Percentiles rank a stretch among this genome's conserved stretches.
Evolutionary conservation across 495 filamentous ascomycete genomes (phyloP).

Genomic region (Penicillium egyptiacum): DNA sequence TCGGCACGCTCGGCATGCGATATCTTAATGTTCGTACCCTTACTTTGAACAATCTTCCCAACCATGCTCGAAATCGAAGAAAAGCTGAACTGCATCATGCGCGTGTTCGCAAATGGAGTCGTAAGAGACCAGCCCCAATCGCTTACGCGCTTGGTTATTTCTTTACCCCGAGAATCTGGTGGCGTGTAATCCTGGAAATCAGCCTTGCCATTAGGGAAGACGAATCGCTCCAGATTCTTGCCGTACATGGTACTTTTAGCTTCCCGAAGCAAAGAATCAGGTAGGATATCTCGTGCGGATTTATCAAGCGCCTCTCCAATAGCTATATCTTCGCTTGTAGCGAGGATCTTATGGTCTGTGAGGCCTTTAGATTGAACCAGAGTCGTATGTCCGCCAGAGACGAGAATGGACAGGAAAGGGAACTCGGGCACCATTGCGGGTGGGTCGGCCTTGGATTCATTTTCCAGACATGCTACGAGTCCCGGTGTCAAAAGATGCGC

Average conservation of each 20-base stretch:
- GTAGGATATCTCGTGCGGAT: constrained; percentile 71
- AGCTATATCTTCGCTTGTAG: constrained; percentile 69
- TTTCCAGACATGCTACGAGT: constrained; percentile 63
- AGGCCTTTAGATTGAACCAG: constrained; percentile 69
- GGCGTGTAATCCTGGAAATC: constrained; percentile 58
- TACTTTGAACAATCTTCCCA: constrained; percentile 46
- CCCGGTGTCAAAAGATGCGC: constrained; percentile 88
- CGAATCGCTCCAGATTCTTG: constrained; percentile 65
- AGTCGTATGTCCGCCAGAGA: constrained; percentile 89
- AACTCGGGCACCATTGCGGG: constrained; percentile 46
- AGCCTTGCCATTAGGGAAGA: constrained; percentile 58
- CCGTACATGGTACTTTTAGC: constrained; percentile 70
- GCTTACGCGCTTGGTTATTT: constrained; percentile 41
- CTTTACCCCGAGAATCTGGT: constrained; percentile 53
- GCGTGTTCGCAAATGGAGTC: constrained; percentile 54
- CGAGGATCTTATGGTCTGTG: constrained; percentile 68
- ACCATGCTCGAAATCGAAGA: constrained; percentile 59
- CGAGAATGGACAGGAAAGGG: constrained; percentile 87
- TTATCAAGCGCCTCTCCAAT: constrained; percentile 88
- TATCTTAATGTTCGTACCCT: constrained; percentile 19
- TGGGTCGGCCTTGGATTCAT: not conserved
- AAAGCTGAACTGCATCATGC: constrained; percentile 61
- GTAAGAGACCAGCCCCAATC: constrained; percentile 59
- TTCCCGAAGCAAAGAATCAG: constrained; percentile 43
- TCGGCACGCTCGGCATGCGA: constrained; percentile 51